A percentile compares a stretch with the other conserved stretches of the same genome.
These are phyloP conservation scores for Monosporascus sp. DNA, from an alignment of 2,329 filamentous ascomycete species.

Conservation along the genomic window DNA sequence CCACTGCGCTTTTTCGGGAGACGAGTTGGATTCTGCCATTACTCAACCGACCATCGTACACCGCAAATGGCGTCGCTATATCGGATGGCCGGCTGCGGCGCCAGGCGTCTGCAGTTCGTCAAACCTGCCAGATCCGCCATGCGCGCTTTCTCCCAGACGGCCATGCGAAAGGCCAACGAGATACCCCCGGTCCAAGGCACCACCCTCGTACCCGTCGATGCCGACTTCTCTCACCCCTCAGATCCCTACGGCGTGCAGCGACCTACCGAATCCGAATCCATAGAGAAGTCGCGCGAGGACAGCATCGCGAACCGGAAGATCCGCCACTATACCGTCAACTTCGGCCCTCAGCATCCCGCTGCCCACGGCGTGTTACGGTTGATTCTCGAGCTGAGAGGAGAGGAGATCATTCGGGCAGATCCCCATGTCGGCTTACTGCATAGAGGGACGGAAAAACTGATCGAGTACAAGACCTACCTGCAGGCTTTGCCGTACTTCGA, in stretches of 20 bases:
- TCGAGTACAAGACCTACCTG: conserved; percentile 99
- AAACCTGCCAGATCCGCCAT: conserved; percentile 15
- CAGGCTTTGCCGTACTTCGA: conserved; percentile 99
- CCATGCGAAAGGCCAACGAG: conserved; percentile 58
- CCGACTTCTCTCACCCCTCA: conserved; percentile 52
- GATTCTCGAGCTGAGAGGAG: conserved; percentile 95
- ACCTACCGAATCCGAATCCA: conserved; percentile 33
- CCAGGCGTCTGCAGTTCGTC: conserved; percentile 53
- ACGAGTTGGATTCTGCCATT: conserved; percentile 5
- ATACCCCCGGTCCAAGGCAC: conserved; percentile 49
- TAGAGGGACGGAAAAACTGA: conserved; percentile 97
- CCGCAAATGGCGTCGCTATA: conserved; percentile 64
- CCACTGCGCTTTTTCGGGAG: neutral
- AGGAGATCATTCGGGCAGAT: conserved; percentile 94
- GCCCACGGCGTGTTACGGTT: conserved; percentile 96
- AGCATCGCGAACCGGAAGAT: conserved; percentile 70
- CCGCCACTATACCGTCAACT: conserved; percentile 99
- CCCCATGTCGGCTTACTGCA: conserved; percentile 96
- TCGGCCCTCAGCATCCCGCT: conserved; percentile 96
- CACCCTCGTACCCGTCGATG: conserved; percentile 60
- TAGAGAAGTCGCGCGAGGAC: conserved; percentile 44
- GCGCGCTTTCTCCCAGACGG: conserved; percentile 62
- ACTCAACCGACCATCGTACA: conserved; percentile 25
- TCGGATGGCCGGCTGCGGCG: conserved; percentile 67
- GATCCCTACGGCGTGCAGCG: conserved; percentile 44